Base-by-base conservation (phyloP, 177 flowering plant species). In the Tripterygium wilfordii region DNA sequence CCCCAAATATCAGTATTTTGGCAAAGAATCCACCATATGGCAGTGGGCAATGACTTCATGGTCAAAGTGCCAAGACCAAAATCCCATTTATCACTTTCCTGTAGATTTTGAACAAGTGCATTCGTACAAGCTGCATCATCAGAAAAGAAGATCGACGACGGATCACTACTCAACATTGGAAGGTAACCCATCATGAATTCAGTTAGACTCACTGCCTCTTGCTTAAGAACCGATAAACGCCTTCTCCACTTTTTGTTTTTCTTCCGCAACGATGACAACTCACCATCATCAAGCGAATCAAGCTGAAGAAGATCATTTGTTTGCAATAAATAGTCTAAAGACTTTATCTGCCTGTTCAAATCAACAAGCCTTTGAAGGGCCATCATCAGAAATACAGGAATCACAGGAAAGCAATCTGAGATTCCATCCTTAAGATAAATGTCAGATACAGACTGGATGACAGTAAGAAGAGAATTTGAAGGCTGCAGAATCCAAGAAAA, bases 301-400 rank as follows among this genome's bases (percentile, higher is more conserved):
- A 10, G 15, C 18, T 66, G 60, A 21, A 36, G 27, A 26, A 49
- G 16, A 42, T 56, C 66, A 61, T 41, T 59, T 29, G 42, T 58
- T 46, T 72, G 72, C 51, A 64, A 58, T 44, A 79, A 37, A 63
- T 74, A 92, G 43, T 83, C 78, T 9, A 70, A 53, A 38, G 79
- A 69, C 32, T 64, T 67, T 51, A 85, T 69, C 53, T 66, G 78
- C 71, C 74, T 71, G 64, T 77, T 88, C 68, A 92, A 60, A 70
- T 83, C 95, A 62, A 61, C 76, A 68, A 88, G 88, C 71, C 94
- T 80, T 65, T 88, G 94, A 44, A 82, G 51, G 65, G 85, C 77
- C 83, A 88, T 78, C 17, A 45, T 39, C 60, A 72, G 73, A 54
- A 88, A 45, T 31, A 82, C 63, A 69, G 72, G 83, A 41, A 74